Evolutionary conservation across 495 filamentous ascomycete genomes (phyloP).

Genomic region (Penicillium fimorum): DNA sequence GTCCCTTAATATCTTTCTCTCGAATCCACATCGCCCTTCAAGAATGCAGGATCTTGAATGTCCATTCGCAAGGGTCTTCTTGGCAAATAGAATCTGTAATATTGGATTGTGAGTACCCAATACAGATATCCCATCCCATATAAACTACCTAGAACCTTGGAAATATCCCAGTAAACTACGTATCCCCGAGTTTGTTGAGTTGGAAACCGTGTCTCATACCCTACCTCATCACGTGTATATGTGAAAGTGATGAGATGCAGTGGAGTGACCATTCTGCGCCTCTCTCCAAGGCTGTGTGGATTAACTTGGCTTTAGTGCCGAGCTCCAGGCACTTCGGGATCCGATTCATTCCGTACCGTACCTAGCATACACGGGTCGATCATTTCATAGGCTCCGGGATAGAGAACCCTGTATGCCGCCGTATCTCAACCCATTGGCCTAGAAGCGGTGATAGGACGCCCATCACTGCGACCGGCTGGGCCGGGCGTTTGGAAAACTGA

Average conservation of each 20-base stretch:
- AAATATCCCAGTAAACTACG: not conserved
- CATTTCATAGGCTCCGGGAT: constrained; percentile 28
- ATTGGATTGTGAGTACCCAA: not conserved
- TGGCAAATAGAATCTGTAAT: constrained; percentile 5
- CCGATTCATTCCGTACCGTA: constrained; percentile 29
- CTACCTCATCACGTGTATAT: not conserved
- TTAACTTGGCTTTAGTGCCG: not conserved
- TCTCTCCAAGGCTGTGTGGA: constrained; percentile 5
- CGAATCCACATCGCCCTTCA: not conserved
- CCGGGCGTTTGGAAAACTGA: constrained; percentile 22
- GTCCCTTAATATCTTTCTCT: not conserved
- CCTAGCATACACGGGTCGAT: constrained; percentile 13
- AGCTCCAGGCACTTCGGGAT: constrained; percentile 14
- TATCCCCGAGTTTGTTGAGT: not conserved
- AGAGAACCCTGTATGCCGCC: constrained; percentile 22
- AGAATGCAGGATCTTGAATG: constrained; percentile 8
- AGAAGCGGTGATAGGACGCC: constrained; percentile 15
- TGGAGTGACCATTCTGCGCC: not conserved
- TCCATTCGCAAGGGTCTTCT: constrained; percentile 16
- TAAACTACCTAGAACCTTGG: not conserved
- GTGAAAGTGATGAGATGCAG: not conserved
- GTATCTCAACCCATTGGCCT: constrained; percentile 20
- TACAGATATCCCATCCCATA: not conserved
- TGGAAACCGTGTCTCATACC: not conserved
- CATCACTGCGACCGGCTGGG: constrained; percentile 19